Percentiles rank a stretch among this genome's conserved stretches.
These are phyloP conservation scores for Spatholobus suberectus DNA, from an alignment of 306 rosid genomes.

Conservation along the genomic window DNA sequence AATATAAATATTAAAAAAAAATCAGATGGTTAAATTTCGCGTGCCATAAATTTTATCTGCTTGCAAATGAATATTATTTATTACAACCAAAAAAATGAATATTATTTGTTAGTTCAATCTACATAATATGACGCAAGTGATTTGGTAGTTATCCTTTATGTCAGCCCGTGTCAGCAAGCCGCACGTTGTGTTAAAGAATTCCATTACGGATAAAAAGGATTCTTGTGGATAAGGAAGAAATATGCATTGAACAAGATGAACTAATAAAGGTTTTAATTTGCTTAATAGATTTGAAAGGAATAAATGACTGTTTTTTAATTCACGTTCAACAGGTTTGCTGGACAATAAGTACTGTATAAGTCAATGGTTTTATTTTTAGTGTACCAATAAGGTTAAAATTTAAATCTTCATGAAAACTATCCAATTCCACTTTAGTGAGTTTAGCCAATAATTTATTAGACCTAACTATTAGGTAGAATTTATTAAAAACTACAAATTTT, in stretches of 20 bases:
- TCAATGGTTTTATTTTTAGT: no score
- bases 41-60: not conserved
- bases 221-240: slow-evolving; percentile 28
- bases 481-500: no score
- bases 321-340: not conserved
- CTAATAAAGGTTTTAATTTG: not conserved
- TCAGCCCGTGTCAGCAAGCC: slow-evolving; percentile 1
- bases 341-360: not conserved
- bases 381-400: no score
- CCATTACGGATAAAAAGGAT: not conserved
- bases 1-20: no score
- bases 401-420: no score
- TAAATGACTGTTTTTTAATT: not conserved
- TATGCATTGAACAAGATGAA: not conserved
- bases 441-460: no score
- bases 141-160: slow-evolving; percentile 41
- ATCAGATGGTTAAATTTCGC: not conserved
- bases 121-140: slow-evolving; percentile 26
- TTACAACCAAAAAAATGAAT: no score
- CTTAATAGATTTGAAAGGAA: not conserved
- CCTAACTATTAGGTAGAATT: no score
- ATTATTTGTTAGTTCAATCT: not conserved
- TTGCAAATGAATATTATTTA: not conserved
- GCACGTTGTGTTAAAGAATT: slow-evolving; percentile 11
- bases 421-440: no score